phyloP scores from a whole-genome alignment of 2,329 filamentous ascomycete species.

The Cercospora beticola region DNA sequence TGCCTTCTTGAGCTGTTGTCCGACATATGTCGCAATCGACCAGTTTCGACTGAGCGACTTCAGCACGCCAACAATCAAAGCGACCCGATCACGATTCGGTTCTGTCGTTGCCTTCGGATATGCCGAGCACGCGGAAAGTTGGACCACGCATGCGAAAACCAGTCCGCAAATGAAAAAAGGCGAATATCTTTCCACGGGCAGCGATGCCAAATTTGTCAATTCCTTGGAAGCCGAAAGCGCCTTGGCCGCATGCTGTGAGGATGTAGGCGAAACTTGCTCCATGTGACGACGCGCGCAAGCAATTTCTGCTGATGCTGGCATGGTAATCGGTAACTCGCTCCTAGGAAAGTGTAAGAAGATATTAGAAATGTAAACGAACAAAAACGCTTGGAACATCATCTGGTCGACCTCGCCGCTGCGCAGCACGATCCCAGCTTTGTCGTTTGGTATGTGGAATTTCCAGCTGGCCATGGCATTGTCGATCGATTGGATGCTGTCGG shows the following conservation, averaged over 20 bases:
- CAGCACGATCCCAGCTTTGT: slow-evolving; percentile 68
- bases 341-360: slow-evolving; percentile 79
- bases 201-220: slow-evolving; percentile 71
- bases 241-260: slow-evolving; percentile 66
- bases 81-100: slow-evolving; percentile 67
- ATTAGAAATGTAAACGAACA: slow-evolving; percentile 65
- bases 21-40: slow-evolving; percentile 68
- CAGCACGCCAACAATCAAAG: slow-evolving; percentile 74
- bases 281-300: slow-evolving; percentile 47
- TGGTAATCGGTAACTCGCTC: slow-evolving; percentile 67
- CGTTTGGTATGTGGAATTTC: slow-evolving; percentile 72
- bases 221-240: slow-evolving; percentile 76
- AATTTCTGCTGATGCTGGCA: slow-evolving; percentile 52
- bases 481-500: slow-evolving; percentile 54
- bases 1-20: slow-evolving; percentile 72
- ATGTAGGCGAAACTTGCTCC: slow-evolving; percentile 51
- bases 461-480: slow-evolving; percentile 69
- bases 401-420: slow-evolving; percentile 75
- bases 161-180: slow-evolving; percentile 83
- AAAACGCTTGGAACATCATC: slow-evolving; percentile 87
- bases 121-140: slow-evolving; percentile 74
- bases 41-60: slow-evolving; percentile 68
- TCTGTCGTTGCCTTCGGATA: slow-evolving; percentile 59
- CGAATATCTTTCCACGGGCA: slow-evolving; percentile 72
- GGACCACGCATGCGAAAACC: slow-evolving; percentile 75